Percentiles rank a stretch among this genome's conserved stretches.
phyloP scores from a whole-genome alignment of 2,329 filamentous ascomycete genomes.

The Mycosphaerella sp. region DNA sequence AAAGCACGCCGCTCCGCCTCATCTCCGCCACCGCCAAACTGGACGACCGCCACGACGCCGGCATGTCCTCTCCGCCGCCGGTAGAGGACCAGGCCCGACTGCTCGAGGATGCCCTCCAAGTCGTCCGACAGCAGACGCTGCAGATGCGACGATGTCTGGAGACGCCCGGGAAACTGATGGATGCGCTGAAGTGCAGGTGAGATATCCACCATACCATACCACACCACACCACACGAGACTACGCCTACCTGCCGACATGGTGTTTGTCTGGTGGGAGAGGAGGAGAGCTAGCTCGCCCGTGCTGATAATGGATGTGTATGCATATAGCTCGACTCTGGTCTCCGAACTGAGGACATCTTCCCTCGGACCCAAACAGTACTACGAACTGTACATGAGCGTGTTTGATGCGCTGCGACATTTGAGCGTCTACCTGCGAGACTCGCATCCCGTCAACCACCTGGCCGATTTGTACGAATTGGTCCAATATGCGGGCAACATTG shows the following conservation, averaged over 20 bases:
- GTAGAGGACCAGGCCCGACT: conserved; percentile 67
- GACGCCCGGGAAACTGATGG: conserved; percentile 97
- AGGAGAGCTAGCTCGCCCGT: no score
- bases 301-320: conserved; percentile 1
- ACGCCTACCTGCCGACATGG: no score
- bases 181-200: conserved; percentile 98
- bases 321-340: conserved; percentile 80
- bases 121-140: conserved; percentile 93
- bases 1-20: conserved; percentile 6
- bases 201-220: conserved; percentile 31
- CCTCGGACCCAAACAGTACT: conserved; percentile 98
- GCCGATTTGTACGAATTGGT: conserved; percentile 97
- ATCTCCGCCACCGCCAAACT: conserved; percentile 16
- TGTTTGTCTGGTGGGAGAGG: no score
- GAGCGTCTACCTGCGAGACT: conserved; percentile 92
- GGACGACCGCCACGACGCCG: conserved; percentile 16
- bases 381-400: conserved; percentile 98
- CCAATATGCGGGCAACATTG: conserved; percentile 96
- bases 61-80: conserved; percentile 38
- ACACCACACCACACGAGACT: neutral
- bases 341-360: conserved; percentile 97
- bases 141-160: conserved; percentile 98
- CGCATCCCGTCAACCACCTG: conserved; percentile 94
- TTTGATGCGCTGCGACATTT: conserved; percentile 97
- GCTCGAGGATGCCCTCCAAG: conserved; percentile 92